A percentile compares a stretch with the other conserved stretches of the same genome.
Conservation (phyloP, 1,284 basidiomycete genomes). For the Sparassis latifolia region DNA sequence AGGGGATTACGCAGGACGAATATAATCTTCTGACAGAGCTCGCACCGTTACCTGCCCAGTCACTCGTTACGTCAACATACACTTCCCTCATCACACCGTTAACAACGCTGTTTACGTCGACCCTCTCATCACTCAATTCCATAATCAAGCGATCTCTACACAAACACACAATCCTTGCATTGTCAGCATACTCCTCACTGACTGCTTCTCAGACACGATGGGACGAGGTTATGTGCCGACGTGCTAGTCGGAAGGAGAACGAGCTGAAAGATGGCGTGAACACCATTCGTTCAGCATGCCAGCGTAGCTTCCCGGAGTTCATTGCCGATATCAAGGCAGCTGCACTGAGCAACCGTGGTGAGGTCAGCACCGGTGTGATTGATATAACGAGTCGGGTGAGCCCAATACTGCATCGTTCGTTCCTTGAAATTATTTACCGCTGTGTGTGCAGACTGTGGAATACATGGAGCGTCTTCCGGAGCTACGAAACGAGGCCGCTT, state of each 20-base stretch:
- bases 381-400: constrained; percentile 59
- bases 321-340: constrained; percentile 68
- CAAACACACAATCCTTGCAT: constrained; percentile 77
- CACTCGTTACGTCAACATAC: constrained; percentile 48
- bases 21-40: constrained; percentile 57
- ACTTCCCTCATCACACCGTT: constrained; percentile 57
- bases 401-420: background rate
- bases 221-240: constrained; percentile 55
- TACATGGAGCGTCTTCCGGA: constrained; percentile 66
- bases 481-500: constrained; percentile 56
- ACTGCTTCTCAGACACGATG: constrained; percentile 50
- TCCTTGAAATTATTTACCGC: background rate
- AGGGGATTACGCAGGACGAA: constrained; percentile 39
- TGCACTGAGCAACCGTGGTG: constrained; percentile 39
- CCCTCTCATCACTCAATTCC: constrained; percentile 54
- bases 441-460: constrained; percentile 44
- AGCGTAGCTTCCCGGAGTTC: constrained; percentile 77
- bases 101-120: constrained; percentile 52
- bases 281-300: constrained; percentile 55
- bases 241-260: constrained; percentile 46
- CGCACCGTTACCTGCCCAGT: constrained; percentile 45
- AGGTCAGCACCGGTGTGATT: constrained; percentile 52
- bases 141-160: constrained; percentile 79
- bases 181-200: constrained; percentile 58
- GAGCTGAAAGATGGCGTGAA: constrained; percentile 66